These are phyloP conservation scores for Trichocladium antarcticum DNA, from an alignment of 495 filamentous ascomycete genomes.

Conservation along the genomic window DNA sequence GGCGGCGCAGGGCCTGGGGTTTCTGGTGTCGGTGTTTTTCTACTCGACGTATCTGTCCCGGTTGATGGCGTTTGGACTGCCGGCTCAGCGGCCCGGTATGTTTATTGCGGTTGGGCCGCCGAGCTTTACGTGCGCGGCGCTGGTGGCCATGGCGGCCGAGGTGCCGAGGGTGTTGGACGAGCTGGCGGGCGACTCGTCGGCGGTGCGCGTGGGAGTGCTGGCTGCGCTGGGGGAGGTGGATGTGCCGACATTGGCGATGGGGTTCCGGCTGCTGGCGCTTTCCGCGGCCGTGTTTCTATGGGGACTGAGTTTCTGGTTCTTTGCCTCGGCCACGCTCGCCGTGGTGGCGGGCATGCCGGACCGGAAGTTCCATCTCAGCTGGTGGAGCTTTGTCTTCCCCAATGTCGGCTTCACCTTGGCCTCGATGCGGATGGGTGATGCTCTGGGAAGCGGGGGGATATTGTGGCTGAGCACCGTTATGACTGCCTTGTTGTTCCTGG, in stretches of 20 bases:
- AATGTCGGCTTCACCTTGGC: slow-evolving; percentile 46
- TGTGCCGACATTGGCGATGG: slow-evolving; percentile 17
- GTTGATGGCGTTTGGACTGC: slow-evolving; percentile 51
- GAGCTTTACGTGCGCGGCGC: slow-evolving; percentile 56
- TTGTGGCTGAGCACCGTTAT: slow-evolving; percentile 40
- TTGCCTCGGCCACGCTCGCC: slow-evolving; percentile 46
- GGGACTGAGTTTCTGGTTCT: slow-evolving; percentile 64
- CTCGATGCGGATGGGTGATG: slow-evolving; percentile 38
- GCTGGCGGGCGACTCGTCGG: neutral
- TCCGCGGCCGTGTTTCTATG: slow-evolving; percentile 52
- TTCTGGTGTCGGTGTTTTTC: slow-evolving; percentile 40
- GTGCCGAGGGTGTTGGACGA: slow-evolving; percentile 19
- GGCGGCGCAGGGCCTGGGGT: slow-evolving; percentile 42
- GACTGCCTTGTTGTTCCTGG: slow-evolving; percentile 43
- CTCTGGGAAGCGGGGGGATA: slow-evolving; percentile 31
- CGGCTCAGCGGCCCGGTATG: slow-evolving; percentile 47
- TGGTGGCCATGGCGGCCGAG: slow-evolving; percentile 52
- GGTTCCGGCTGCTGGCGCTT: slow-evolving; percentile 41
- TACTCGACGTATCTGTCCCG: slow-evolving; percentile 48
- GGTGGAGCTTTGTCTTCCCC: slow-evolving; percentile 50
- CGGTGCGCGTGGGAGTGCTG: neutral
- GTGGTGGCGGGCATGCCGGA: slow-evolving; percentile 42
- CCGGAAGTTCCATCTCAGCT: slow-evolving; percentile 43
- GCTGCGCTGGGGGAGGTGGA: slow-evolving; percentile 3
- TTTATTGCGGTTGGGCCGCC: slow-evolving; percentile 63